Evolutionary conservation across 805 yeast genomes (phyloP).

Genomic region (Myxozyma geophila): DNA sequence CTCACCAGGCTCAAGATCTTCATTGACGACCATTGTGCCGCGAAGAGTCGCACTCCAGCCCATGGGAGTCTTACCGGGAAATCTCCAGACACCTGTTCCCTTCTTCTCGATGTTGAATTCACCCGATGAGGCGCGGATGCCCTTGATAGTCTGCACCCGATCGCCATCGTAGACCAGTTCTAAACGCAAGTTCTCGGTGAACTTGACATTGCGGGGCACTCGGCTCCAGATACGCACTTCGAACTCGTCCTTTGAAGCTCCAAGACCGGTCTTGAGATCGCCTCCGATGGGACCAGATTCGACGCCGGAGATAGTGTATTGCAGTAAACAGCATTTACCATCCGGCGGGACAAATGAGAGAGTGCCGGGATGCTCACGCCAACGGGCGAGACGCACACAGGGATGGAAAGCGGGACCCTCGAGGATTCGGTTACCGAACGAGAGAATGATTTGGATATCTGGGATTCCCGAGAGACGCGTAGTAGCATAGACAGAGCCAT

Average conservation of each 20-base stretch:
- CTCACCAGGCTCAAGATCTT: constrained; percentile 37
- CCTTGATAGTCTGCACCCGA: constrained; percentile 50
- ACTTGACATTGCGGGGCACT: constrained; percentile 52
- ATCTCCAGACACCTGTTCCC: constrained; percentile 68
- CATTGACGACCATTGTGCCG: constrained; percentile 55
- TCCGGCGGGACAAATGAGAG: constrained; percentile 87
- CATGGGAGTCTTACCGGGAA: constrained; percentile 60
- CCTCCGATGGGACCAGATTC: constrained; percentile 60
- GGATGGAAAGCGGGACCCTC: constrained; percentile 66
- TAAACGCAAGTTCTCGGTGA: constrained; percentile 54
- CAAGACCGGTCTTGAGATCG: constrained; percentile 60
- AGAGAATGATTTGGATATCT: constrained; percentile 61
- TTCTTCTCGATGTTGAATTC: constrained; percentile 63
- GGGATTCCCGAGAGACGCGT: constrained; percentile 82
- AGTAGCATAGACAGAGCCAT: constrained; percentile 66
- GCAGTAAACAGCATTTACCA: constrained; percentile 54
- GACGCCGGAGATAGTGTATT: constrained; percentile 51
- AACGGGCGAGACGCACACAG: constrained; percentile 61
- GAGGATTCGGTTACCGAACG: constrained; percentile 35
- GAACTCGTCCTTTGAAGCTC: constrained; percentile 60
- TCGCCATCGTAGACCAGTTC: constrained; percentile 47
- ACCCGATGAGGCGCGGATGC: constrained; percentile 73
- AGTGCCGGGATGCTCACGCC: constrained; percentile 54
- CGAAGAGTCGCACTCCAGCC: constrained; percentile 72
- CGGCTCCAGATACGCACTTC: constrained; percentile 60